These are phyloP conservation scores for Saccharomycopsis schoenii DNA, from an alignment of 805 yeast species.

Conservation along the genomic window DNA sequence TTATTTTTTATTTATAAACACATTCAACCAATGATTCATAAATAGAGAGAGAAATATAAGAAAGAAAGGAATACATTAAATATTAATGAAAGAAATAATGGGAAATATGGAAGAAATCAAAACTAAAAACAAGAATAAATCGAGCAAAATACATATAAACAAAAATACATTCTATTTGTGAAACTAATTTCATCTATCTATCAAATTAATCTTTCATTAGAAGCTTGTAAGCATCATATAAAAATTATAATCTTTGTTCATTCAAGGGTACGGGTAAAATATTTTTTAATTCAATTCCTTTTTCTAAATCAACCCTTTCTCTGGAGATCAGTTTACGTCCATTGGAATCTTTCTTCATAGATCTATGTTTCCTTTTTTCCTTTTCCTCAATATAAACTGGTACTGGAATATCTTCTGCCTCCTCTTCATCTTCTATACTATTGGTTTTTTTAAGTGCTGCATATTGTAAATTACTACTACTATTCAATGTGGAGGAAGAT, in stretches of 20 bases:
- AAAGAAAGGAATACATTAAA: too few species aligned
- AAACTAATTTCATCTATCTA: not conserved
- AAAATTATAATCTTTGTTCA: not conserved
- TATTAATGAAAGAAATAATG: not conserved
- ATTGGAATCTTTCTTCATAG: not conserved
- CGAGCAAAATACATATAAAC: not conserved
- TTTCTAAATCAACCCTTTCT: not conserved
- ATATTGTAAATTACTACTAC: constrained; percentile 1
- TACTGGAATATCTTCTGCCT: not conserved
- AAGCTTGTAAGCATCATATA: too few species aligned
- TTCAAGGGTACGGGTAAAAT: constrained; percentile 17
- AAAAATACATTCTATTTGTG: not conserved
- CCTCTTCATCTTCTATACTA: not conserved
- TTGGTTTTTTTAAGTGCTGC: not conserved
- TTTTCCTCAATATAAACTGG: constrained; percentile 6
- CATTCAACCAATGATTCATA: too few species aligned
- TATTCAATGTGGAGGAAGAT: not conserved
- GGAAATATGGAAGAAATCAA: too few species aligned
- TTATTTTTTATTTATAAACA: too few species aligned
- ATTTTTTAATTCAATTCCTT: constrained; percentile 17
- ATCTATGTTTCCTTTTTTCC: constrained; percentile 6
- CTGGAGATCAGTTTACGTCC: not conserved
- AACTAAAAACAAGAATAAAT: not conserved
- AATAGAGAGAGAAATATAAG: too few species aligned
- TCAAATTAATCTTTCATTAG: not conserved